phyloP scores from a whole-genome alignment of 2,329 filamentous ascomycete genomes.

The Hypoxylon sp. region DNA sequence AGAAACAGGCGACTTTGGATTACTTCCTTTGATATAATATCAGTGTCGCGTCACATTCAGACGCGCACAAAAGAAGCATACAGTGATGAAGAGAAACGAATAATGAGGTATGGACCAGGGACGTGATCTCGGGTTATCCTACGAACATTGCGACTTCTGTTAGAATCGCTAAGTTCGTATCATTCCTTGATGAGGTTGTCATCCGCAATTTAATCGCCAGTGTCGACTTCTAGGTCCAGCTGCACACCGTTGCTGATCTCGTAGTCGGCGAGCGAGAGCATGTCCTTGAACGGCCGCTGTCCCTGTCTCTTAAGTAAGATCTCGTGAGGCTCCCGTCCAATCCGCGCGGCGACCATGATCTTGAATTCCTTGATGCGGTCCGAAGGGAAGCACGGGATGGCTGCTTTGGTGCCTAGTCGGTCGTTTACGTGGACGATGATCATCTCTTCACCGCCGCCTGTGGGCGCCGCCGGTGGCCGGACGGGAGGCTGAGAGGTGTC shows the following conservation, averaged over 20 bases:
- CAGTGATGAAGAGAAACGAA: neutral
- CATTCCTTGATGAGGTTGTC: too few relatives aligned
- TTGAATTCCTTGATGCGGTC: slow-evolving; percentile 90
- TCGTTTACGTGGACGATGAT: slow-evolving; percentile 96
- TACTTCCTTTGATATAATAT: neutral
- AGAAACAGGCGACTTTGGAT: neutral
- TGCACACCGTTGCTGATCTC: slow-evolving; percentile 91
- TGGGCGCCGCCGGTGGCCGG: slow-evolving; percentile 42
- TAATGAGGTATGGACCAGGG: neutral
- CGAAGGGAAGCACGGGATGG: slow-evolving; percentile 85
- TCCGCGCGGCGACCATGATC: slow-evolving; percentile 86
- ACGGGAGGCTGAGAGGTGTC: slow-evolving; percentile 48
- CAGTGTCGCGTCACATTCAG: too few relatives aligned
- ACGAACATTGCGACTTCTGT: slow-evolving; percentile 2
- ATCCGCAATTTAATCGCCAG: slow-evolving; percentile 59
- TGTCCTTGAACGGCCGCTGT: slow-evolving; percentile 92
- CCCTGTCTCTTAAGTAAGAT: slow-evolving; percentile 92
- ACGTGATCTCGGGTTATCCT: neutral
- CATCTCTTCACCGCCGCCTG: slow-evolving; percentile 72
- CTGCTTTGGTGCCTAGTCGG: slow-evolving; percentile 92
- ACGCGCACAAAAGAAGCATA: too few relatives aligned
- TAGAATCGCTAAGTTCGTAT: neutral
- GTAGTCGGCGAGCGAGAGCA: slow-evolving; percentile 87
- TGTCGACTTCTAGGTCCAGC: slow-evolving; percentile 68
- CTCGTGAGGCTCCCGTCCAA: slow-evolving; percentile 88